phyloP scores from a whole-genome alignment of 352 stramenopile species.

The Pythium myriotylum region DNA sequence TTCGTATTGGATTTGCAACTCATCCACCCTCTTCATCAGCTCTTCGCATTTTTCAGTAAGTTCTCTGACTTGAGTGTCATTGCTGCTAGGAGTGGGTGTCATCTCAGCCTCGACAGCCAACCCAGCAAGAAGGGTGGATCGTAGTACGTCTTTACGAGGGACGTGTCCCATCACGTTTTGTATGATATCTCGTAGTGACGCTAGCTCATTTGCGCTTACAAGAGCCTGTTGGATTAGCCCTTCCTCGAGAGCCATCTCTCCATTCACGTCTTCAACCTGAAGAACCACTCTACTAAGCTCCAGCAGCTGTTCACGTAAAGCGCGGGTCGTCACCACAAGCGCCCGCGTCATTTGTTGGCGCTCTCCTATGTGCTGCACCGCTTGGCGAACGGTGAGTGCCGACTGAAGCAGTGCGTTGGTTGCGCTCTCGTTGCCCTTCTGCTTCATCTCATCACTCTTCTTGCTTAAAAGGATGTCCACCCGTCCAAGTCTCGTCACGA shows the following conservation, averaged over 20 bases:
- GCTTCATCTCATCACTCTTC: constrained; percentile 79
- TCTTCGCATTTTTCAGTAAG: constrained; percentile 27
- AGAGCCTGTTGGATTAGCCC: constrained; percentile 13
- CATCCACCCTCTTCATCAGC: constrained; percentile 27
- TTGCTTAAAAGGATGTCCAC: constrained; percentile 67
- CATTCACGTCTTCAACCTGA: constrained; percentile 12
- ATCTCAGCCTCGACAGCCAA: neutral
- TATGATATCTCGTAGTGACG: constrained; percentile 8
- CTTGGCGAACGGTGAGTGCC: constrained; percentile 42
- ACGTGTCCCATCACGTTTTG: neutral
- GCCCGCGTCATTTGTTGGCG: constrained; percentile 56
- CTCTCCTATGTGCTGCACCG: constrained; percentile 36
- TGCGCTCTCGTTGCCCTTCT: constrained; percentile 64
- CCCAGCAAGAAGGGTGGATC: neutral
- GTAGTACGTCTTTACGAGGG: neutral
- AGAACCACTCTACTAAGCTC: constrained; percentile 25
- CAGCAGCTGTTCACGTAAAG: constrained; percentile 27
- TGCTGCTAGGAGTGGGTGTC: neutral
- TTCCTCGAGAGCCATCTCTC: constrained; percentile 21
- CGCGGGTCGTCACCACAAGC: constrained; percentile 32
- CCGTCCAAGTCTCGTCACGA: constrained; percentile 35
- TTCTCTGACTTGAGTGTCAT: constrained; percentile 1
- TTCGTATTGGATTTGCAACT: constrained; percentile 25
- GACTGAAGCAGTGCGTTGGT: constrained; percentile 58
- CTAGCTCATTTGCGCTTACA: constrained; percentile 14